Percentiles rank a stretch among this genome's conserved stretches.
Conservation (phyloP, 768 basidiomycete species). For the Trametes coccinea region DNA sequence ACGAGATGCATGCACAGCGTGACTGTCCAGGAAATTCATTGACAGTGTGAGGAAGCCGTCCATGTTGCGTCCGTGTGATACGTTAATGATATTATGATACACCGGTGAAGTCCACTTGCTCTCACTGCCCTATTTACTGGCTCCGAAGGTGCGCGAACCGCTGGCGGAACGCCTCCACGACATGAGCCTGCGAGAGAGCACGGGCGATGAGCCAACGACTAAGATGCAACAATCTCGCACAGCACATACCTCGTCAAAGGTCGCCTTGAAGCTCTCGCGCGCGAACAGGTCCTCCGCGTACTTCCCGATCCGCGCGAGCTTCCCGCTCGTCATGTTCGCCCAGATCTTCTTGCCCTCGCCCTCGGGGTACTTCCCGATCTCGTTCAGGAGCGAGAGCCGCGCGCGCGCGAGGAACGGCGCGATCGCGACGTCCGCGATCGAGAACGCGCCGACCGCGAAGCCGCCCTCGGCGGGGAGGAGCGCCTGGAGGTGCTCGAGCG, state of each 20-base stretch:
- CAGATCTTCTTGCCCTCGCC: constrained; percentile 48
- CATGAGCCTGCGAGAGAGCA: constrained; percentile 18
- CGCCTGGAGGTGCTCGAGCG: constrained; percentile 48
- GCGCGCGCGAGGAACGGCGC: constrained; percentile 62
- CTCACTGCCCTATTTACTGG: background rate
- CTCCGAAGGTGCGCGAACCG: constrained; percentile 19
- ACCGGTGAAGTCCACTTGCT: too few species aligned
- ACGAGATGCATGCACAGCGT: too few species aligned
- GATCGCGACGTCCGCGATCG: constrained; percentile 63
- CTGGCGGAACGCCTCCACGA: constrained; percentile 22
- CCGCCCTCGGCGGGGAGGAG: constrained; percentile 47
- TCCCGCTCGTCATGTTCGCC: constrained; percentile 42
- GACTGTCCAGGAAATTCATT: too few species aligned
- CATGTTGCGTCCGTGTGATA: too few species aligned
- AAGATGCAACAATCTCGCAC: background rate
- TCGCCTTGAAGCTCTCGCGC: constrained; percentile 55
- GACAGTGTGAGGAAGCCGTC: too few species aligned
- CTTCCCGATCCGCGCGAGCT: constrained; percentile 50
- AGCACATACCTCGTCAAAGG: constrained; percentile 52
- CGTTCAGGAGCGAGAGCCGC: constrained; percentile 45
- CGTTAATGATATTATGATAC: too few species aligned
- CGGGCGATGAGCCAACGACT: background rate
- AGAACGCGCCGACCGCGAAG: constrained; percentile 48
- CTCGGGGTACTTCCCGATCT: constrained; percentile 50
- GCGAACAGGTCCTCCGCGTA: constrained; percentile 50